Percentiles rank a stretch among this genome's conserved stretches.
These are phyloP conservation scores for Microsporum canis DNA, from an alignment of 2,329 filamentous ascomycete genomes.

Conservation along the genomic window DNA sequence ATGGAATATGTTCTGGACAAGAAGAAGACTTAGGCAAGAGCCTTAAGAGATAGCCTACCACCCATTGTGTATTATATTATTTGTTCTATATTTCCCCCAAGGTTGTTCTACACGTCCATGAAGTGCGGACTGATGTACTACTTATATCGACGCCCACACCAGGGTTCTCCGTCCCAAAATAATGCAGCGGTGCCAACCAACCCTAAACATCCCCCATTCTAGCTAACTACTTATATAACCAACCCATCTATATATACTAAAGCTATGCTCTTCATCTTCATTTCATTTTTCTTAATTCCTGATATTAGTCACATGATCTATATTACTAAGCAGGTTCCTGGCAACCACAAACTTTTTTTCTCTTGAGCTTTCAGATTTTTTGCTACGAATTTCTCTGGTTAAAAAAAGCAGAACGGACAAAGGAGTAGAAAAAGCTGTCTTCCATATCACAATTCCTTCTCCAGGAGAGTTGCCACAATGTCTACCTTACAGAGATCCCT, in stretches of 20 bases:
- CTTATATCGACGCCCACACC: too few relatives aligned
- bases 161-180: too few relatives aligned
- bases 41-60: background rate
- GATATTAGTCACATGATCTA: background rate
- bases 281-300: too few relatives aligned
- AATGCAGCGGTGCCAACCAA: too few relatives aligned
- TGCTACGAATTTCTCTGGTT: background rate
- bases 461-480: conserved; percentile 47
- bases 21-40: conserved; percentile 11
- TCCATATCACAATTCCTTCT: background rate
- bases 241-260: too few relatives aligned
- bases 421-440: background rate
- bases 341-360: conserved; percentile 20
- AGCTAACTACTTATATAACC: too few relatives aligned
- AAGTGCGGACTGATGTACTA: too few relatives aligned
- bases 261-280: too few relatives aligned
- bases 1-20: conserved; percentile 30
- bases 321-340: conserved; percentile 24
- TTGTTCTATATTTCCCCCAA: background rate
- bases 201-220: too few relatives aligned
- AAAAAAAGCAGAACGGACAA: background rate
- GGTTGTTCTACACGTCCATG: background rate
- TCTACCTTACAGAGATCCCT: conserved; percentile 67
- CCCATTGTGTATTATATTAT: background rate
- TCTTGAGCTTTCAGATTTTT: conserved; percentile 4